phyloP scores from a whole-genome alignment of 495 filamentous ascomycete species.

The Lophiostoma macrostomum region DNA sequence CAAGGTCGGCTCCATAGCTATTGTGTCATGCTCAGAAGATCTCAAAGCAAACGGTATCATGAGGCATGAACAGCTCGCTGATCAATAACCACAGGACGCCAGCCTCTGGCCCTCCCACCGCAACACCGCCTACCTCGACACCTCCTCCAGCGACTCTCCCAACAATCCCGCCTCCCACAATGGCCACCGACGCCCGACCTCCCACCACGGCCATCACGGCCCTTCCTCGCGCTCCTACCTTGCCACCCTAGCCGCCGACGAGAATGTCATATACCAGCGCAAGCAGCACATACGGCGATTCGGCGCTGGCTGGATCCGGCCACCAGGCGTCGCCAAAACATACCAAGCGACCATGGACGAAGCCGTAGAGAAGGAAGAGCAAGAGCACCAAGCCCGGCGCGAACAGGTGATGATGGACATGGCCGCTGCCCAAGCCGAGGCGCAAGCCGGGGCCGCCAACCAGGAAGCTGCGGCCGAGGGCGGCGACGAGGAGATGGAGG shows the following conservation, averaged over 20 bases:
- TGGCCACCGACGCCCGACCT: slow-evolving; percentile 20
- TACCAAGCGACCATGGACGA: slow-evolving; percentile 45
- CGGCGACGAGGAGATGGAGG: slow-evolving; percentile 32
- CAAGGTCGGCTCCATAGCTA: too few species aligned
- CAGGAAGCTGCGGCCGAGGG: slow-evolving; percentile 10
- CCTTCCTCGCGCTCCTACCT: slow-evolving; percentile 20
- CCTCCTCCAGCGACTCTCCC: slow-evolving; percentile 18
- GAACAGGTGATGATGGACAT: slow-evolving; percentile 40
- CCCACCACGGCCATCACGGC: slow-evolving; percentile 22
- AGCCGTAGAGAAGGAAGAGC: slow-evolving; percentile 42
- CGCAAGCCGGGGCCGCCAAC: slow-evolving; percentile 31
- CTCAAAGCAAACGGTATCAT: too few species aligned
- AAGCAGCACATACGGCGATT: slow-evolving; percentile 43
- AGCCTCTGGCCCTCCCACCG: slow-evolving; percentile 28
- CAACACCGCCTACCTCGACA: slow-evolving; percentile 12
- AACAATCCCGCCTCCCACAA: slow-evolving; percentile 18
- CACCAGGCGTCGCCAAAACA: slow-evolving; percentile 47
- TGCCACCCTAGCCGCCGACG: slow-evolving; percentile 33
- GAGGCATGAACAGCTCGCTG: too few species aligned
- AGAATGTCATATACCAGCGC: slow-evolving; percentile 39
- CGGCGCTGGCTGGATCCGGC: slow-evolving; percentile 45
- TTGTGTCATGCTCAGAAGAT: too few species aligned
- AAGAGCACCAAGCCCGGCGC: slow-evolving; percentile 37
- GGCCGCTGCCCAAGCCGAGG: slow-evolving; percentile 33
- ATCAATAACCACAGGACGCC: slow-evolving; percentile 15